Conservation (phyloP, 805 yeast genomes). For the Kodamaea kaohsiungensis region DNA sequence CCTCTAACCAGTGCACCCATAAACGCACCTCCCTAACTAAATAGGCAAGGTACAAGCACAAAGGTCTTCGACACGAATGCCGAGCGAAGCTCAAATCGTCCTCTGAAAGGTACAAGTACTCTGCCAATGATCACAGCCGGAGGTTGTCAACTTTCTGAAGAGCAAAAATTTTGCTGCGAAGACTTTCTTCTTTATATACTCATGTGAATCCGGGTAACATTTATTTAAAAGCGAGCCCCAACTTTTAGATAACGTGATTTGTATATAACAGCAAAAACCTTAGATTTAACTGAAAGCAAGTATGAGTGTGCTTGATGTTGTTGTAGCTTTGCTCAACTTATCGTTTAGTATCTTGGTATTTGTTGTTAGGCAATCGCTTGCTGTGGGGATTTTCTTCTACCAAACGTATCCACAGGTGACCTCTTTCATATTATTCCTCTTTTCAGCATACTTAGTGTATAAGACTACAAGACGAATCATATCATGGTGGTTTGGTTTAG, state of each 20-base stretch:
- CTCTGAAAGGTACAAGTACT: conserved; percentile 18
- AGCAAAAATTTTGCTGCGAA: conserved; percentile 13
- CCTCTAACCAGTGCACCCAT: conserved; percentile 15
- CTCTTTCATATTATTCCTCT: conserved; percentile 12
- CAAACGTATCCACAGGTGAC: conserved; percentile 23
- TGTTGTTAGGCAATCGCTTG: conserved; percentile 13
- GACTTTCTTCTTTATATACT: conserved; percentile 9
- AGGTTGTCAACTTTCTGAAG: conserved; percentile 39
- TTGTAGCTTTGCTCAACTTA: conserved; percentile 11
- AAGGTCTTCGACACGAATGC: conserved; percentile 20
- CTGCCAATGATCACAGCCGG: conserved; percentile 35
- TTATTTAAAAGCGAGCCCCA: background rate
- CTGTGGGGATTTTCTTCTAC: conserved; percentile 13
- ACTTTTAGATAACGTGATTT: background rate
- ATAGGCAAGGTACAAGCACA: conserved; percentile 35
- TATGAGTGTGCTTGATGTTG: conserved; percentile 12
- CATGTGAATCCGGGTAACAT: background rate
- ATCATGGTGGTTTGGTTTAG: conserved; percentile 22
- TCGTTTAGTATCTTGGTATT: conserved; percentile 16
- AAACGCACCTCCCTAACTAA: conserved; percentile 36
- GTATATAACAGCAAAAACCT: background rate
- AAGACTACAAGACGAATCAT: conserved; percentile 16
- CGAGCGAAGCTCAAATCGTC: conserved; percentile 17
- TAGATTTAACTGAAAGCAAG: background rate
- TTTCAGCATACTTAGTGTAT: conserved; percentile 21